Percentiles rank a stretch among this genome's conserved stretches.
Conservation (phyloP, 306 rosid species). For the Pyrus communis region DNA sequence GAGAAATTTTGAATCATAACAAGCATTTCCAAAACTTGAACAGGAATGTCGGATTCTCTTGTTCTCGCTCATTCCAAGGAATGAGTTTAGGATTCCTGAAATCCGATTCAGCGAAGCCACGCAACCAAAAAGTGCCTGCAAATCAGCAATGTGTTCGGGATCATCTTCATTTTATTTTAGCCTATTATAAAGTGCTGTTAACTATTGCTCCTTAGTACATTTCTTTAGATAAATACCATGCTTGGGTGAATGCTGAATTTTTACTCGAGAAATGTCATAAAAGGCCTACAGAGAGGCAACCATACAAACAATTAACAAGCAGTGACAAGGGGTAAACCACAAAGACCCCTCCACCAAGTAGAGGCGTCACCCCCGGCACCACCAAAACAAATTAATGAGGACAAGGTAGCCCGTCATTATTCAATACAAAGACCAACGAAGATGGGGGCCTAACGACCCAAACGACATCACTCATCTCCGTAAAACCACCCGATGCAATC, state of each 20-base stretch:
- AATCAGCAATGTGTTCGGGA: background rate
- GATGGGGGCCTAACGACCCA: no score
- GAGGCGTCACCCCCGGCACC: no score
- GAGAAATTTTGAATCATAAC: background rate
- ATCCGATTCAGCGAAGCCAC: background rate
- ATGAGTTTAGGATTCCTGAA: background rate
- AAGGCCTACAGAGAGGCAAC: no score
- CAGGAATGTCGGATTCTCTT: background rate
- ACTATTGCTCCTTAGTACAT: conserved; percentile 34
- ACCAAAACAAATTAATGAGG: no score
- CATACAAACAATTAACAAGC: no score
- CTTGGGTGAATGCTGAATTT: conserved; percentile 91
- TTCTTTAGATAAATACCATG: conserved; percentile 76
- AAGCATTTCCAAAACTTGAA: no score
- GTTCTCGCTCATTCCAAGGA: background rate
- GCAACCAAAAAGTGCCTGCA: background rate
- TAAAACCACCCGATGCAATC: no score
- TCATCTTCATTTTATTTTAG: background rate
- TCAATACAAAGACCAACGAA: no score
- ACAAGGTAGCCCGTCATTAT: no score
- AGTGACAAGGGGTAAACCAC: no score
- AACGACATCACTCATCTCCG: no score
- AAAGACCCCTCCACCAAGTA: no score
- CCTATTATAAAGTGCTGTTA: background rate
- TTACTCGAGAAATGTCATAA: conserved; percentile 82